A percentile compares a stretch with the other conserved stretches of the same genome.
phyloP scores from a whole-genome alignment of 768 basidiomycete species.

The Termitomyces sp. region DNA sequence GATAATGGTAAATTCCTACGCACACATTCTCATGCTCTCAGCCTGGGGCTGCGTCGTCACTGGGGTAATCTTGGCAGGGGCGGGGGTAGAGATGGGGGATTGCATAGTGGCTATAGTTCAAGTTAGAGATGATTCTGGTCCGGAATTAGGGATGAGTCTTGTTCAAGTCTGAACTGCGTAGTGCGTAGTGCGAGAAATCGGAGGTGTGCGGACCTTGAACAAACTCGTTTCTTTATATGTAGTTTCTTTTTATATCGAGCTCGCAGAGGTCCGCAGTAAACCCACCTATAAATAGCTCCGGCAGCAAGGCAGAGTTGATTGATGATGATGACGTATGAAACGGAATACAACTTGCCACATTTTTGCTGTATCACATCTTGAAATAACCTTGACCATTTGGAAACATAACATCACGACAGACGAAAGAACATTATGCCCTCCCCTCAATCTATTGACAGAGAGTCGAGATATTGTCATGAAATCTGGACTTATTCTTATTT shows the following conservation, averaged over 20 bases:
- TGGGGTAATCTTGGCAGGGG: slow-evolving; percentile 18
- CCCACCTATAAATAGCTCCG: not conserved
- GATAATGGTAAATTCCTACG: slow-evolving; percentile 17
- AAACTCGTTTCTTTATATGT: not conserved
- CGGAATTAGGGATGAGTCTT: not conserved
- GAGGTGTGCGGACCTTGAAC: not conserved
- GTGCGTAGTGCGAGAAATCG: not conserved
- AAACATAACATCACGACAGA: no score
- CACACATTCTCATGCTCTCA: slow-evolving; percentile 59
- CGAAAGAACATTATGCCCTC: not conserved
- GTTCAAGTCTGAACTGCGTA: not conserved
- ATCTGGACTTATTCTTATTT: no score
- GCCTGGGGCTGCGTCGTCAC: slow-evolving; percentile 45
- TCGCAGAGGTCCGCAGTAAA: not conserved
- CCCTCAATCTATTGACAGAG: not conserved
- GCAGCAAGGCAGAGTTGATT: not conserved
- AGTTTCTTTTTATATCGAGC: not conserved
- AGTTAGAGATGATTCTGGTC: not conserved
- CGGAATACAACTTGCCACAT: not conserved
- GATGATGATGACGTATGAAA: not conserved
- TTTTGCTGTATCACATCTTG: not conserved
- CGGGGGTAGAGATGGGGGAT: slow-evolving; percentile 8
- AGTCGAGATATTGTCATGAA: no score
- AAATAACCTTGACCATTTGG: not conserved
- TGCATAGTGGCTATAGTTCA: not conserved